Conservation (phyloP, 495 filamentous ascomycete genomes). For the Astrocystis sublimbata region DNA sequence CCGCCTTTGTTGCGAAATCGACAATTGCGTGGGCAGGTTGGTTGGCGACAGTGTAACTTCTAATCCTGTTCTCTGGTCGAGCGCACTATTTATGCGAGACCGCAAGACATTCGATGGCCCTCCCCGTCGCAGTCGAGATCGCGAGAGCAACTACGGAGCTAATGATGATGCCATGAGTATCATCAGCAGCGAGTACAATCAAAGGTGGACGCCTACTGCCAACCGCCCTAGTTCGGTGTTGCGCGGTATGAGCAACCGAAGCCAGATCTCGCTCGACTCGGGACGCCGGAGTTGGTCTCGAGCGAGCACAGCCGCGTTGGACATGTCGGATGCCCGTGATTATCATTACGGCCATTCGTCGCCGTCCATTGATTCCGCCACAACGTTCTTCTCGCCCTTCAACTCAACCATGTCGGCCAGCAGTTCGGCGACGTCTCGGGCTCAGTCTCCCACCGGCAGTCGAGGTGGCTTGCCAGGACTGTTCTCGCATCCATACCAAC, state of each 20-base stretch:
- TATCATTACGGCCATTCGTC: conserved; percentile 68
- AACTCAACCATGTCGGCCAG: conserved; percentile 62
- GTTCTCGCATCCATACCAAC: conserved; percentile 43
- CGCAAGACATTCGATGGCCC: conserved; percentile 72
- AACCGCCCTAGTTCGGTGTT: conserved; percentile 41
- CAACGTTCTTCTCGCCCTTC: conserved; percentile 88
- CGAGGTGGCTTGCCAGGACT: conserved; percentile 51
- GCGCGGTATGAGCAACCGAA: conserved; percentile 56
- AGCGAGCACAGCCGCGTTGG: conserved; percentile 57
- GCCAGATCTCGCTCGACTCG: conserved; percentile 68
- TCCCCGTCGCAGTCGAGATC: conserved; percentile 37
- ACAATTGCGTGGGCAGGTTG: conserved; percentile 81
- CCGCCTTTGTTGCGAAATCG: conserved; percentile 87
- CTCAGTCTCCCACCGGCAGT: conserved; percentile 58
- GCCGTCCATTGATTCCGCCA: conserved; percentile 72
- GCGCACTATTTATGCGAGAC: conserved; percentile 81
- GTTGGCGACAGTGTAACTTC: conserved; percentile 85
- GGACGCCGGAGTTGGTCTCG: conserved; percentile 61
- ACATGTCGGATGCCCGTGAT: conserved; percentile 68
- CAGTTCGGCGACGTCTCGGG: conserved; percentile 57
- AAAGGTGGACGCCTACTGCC: conserved; percentile 37
- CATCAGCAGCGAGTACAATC: conserved; percentile 53
- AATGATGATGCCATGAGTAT: conserved; percentile 58
- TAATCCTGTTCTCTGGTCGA: conserved; percentile 89
- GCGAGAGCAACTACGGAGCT: conserved; percentile 45